phyloP scores from a whole-genome alignment of 768 basidiomycete genomes.

The Collybia nuda region DNA sequence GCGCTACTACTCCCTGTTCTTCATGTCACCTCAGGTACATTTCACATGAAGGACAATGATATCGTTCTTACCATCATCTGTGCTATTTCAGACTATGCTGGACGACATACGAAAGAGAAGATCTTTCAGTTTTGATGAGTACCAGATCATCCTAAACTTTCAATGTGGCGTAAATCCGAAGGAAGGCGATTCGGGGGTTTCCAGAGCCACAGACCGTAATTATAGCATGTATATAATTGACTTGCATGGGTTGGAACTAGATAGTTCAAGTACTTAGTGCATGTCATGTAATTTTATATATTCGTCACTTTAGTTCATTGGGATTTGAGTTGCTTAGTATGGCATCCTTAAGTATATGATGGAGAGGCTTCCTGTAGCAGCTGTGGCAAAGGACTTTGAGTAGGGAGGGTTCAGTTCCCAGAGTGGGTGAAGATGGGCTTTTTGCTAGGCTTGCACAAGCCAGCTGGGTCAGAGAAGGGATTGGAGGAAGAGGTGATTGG shows the following conservation, averaged over 20 bases:
- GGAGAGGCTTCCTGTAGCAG: too few species aligned
- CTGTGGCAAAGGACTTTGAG: too few species aligned
- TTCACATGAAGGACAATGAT: background rate
- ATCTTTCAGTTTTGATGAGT: conserved; percentile 86
- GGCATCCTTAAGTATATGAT: too few species aligned
- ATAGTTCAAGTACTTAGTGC: conserved; percentile 30
- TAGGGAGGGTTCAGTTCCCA: too few species aligned
- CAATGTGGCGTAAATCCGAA: conserved; percentile 81
- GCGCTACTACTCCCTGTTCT: conserved; percentile 81
- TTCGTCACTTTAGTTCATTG: too few species aligned
- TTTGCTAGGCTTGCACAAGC: too few species aligned
- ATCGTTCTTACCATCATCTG: background rate
- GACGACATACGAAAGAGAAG: conserved; percentile 62
- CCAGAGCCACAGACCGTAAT: conserved; percentile 62
- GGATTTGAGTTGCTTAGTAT: too few species aligned
- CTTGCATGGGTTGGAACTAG: conserved; percentile 77
- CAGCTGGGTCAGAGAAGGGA: too few species aligned
- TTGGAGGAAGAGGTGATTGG: too few species aligned
- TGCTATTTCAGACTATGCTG: conserved; percentile 63
- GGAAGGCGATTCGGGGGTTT: conserved; percentile 46
- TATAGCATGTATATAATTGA: conserved; percentile 91
- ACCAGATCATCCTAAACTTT: conserved; percentile 85
- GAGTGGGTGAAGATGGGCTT: too few species aligned
- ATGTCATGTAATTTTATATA: too few species aligned
- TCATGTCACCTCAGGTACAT: conserved; percentile 67